These are phyloP conservation scores for Neospermospora avenae DNA, from an alignment of 2,329 filamentous ascomycete species.

Conservation along the genomic window DNA sequence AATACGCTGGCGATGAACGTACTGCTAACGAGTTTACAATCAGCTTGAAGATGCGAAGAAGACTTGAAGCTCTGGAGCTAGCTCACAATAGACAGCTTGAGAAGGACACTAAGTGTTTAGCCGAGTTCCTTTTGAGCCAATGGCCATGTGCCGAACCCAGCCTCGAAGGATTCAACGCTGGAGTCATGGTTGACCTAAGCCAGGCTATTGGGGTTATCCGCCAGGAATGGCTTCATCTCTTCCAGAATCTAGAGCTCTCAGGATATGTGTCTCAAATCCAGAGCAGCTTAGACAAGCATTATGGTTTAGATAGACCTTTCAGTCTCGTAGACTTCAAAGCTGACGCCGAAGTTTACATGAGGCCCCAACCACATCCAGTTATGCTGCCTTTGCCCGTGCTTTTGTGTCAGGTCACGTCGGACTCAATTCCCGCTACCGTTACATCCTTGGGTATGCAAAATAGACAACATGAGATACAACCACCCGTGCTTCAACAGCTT, in stretches of 20 bases:
- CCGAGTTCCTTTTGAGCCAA: slow-evolving; percentile 40
- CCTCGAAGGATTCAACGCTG: slow-evolving; percentile 28
- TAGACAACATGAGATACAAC: not conserved
- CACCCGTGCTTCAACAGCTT: not conserved
- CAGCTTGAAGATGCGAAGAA: slow-evolving; percentile 12
- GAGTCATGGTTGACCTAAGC: slow-evolving; percentile 37
- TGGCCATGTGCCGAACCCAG: slow-evolving; percentile 44
- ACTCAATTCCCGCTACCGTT: not conserved
- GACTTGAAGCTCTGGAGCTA: slow-evolving; percentile 27
- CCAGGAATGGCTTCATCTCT: slow-evolving; percentile 47
- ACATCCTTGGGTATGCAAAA: not conserved
- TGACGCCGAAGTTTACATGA: not conserved
- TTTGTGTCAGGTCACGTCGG: not conserved
- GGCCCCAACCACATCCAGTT: not conserved
- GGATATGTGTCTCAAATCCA: slow-evolving; percentile 45
- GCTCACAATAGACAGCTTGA: slow-evolving; percentile 35
- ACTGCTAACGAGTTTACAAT: slow-evolving; percentile 5
- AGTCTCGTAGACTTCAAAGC: not conserved
- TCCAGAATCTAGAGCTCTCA: slow-evolving; percentile 46
- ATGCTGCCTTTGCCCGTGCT: slow-evolving; percentile 16
- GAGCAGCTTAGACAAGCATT: slow-evolving; percentile 34
- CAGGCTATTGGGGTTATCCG: slow-evolving; percentile 40
- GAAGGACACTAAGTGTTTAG: slow-evolving; percentile 39
- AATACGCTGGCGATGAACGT: slow-evolving; percentile 31
- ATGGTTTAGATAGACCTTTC: not conserved